A percentile compares a stretch with the other conserved stretches of the same genome.
Evolutionary conservation across 192 early-diverging fungal species (phyloP).

Genomic region (Funneliformis geosporum): DNA sequence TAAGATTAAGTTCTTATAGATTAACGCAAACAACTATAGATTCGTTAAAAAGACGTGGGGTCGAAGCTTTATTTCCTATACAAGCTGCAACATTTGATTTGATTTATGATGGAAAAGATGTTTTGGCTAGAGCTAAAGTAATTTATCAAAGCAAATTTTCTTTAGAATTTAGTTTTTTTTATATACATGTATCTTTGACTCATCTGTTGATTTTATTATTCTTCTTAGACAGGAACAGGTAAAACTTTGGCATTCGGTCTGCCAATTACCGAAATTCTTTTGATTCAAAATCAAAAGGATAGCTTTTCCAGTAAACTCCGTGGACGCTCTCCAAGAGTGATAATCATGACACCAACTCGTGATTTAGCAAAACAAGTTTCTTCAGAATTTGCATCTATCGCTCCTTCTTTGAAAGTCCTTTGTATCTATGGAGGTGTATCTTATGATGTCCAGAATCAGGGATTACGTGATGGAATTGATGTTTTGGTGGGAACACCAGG

Average conservation of each 20-base stretch:
- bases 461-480: slow-evolving; percentile 73
- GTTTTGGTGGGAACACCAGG: slow-evolving; percentile 83
- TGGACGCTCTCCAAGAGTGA: slow-evolving; percentile 53
- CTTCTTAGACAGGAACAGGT: slow-evolving; percentile 68
- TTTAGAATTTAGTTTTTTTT: neutral
- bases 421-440: slow-evolving; percentile 91
- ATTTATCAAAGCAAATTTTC: neutral
- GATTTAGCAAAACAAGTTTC: slow-evolving; percentile 90
- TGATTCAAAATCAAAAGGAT: slow-evolving; percentile 39
- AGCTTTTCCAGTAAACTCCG: slow-evolving; percentile 33
- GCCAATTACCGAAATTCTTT: slow-evolving; percentile 71
- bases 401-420: slow-evolving; percentile 60
- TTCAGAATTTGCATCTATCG: slow-evolving; percentile 71
- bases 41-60: slow-evolving; percentile 70
- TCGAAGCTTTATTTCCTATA: slow-evolving; percentile 89
- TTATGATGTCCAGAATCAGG: slow-evolving; percentile 82
- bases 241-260: slow-evolving; percentile 80
- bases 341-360: slow-evolving; percentile 77
- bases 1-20: slow-evolving; percentile 60
- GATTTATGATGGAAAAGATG: slow-evolving; percentile 74
- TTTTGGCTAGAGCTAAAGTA: slow-evolving; percentile 65
- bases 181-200: neutral
- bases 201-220: slow-evolving; percentile 6
- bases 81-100: slow-evolving; percentile 83
- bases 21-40: slow-evolving; percentile 67